Evolutionary conservation across 2,329 filamentous ascomycete species (phyloP).

Genomic region (Fusarium sp.): DNA sequence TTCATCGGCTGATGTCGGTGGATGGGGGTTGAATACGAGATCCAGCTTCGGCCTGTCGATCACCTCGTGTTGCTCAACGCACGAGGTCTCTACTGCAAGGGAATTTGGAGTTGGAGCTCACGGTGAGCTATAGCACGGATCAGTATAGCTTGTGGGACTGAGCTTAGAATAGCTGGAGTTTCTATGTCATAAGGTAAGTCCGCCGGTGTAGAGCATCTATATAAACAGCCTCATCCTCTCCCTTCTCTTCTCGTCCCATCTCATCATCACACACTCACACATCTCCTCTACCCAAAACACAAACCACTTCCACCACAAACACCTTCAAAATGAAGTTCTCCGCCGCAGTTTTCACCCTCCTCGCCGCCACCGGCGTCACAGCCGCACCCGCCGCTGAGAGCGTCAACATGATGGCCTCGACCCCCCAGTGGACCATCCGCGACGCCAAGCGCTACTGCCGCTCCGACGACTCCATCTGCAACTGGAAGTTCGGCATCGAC

Average conservation of each 20-base stretch:
- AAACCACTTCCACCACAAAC: neutral
- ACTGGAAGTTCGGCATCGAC: conserved; percentile 57
- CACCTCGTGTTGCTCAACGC: conserved; percentile 36
- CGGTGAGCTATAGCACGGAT: neutral
- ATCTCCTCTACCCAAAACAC: neutral
- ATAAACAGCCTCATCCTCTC: conserved; percentile 23
- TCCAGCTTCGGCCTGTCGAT: conserved; percentile 32
- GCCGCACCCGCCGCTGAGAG: conserved; percentile 46
- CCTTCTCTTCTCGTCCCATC: neutral
- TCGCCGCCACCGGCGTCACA: conserved; percentile 50
- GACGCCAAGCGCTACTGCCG: conserved; percentile 54
- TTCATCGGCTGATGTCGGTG: conserved; percentile 32
- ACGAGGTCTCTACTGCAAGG: conserved; percentile 3
- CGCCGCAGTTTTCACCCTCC: conserved; percentile 50
- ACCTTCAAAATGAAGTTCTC: conserved; percentile 56
- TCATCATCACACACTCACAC: conserved; percentile 16
- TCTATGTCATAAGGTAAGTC: neutral
- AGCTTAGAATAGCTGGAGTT: neutral
- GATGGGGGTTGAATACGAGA: conserved; percentile 38
- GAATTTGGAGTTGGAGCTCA: neutral
- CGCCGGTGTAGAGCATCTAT: conserved; percentile 7
- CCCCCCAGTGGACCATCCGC: conserved; percentile 55
- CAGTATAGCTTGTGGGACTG: conserved; percentile 2
- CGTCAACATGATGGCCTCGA: conserved; percentile 54
- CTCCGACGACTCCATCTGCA: conserved; percentile 51